Conservation (phyloP, 2,329 filamentous ascomycete species). For the Basipetospora chlamydospora region DNA sequence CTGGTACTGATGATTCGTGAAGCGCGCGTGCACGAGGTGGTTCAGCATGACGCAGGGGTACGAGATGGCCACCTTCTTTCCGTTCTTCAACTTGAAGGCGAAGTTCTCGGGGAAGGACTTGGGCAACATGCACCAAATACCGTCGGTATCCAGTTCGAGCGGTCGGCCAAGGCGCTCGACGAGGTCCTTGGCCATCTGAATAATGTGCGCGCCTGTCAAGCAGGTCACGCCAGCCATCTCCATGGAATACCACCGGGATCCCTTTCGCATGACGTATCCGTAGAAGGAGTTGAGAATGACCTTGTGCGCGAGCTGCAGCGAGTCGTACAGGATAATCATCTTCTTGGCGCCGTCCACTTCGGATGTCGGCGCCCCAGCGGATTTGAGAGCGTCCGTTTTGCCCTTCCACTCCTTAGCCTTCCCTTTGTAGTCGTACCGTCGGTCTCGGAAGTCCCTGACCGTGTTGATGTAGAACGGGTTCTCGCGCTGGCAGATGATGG, state of each 20-base stretch:
- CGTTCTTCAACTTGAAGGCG: slow-evolving; percentile 81
- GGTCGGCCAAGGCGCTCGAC: slow-evolving; percentile 89
- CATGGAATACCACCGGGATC: slow-evolving; percentile 96
- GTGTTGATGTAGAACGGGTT: slow-evolving; percentile 98
- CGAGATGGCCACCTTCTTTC: slow-evolving; percentile 91
- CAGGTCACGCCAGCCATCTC: slow-evolving; percentile 99
- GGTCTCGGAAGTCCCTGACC: slow-evolving; percentile 88
- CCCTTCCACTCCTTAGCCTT: slow-evolving; percentile 98
- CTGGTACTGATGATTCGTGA: slow-evolving; percentile 97
- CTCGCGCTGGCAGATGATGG: slow-evolving; percentile 95
- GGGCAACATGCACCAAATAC: slow-evolving; percentile 98
- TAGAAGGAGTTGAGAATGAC: slow-evolving; percentile 99
- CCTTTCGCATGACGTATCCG: slow-evolving; percentile 98
- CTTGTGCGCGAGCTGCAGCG: slow-evolving; percentile 90
- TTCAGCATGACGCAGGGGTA: slow-evolving; percentile 99
- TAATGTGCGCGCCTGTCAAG: slow-evolving; percentile 88
- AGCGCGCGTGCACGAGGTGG: slow-evolving; percentile 83
- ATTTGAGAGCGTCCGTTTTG: slow-evolving; percentile 77
- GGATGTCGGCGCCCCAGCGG: slow-evolving; percentile 55
- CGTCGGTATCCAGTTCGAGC: slow-evolving; percentile 89
- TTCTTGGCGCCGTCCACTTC: slow-evolving; percentile 95
- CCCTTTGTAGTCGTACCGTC: slow-evolving; percentile 96
- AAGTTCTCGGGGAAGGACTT: slow-evolving; percentile 96
- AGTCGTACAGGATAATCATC: slow-evolving; percentile 95
- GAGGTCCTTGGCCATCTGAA: slow-evolving; percentile 85